phyloP scores from a whole-genome alignment of 2,329 filamentous ascomycete genomes.

The Biscogniauxia marginata region DNA sequence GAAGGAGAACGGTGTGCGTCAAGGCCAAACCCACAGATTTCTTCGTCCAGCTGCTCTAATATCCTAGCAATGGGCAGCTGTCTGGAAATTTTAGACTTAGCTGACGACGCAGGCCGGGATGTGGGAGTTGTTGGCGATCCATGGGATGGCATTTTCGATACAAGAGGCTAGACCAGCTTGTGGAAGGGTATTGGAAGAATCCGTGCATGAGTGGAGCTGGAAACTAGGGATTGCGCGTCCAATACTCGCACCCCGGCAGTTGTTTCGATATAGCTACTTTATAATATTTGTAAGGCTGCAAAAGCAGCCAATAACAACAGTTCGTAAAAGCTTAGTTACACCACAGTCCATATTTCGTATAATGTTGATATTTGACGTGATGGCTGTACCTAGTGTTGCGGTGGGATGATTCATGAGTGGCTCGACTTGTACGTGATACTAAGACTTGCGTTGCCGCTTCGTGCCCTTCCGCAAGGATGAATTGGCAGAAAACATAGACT shows the following conservation, averaged over 20 bases:
- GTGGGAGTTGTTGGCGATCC: background rate
- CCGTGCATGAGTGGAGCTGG: background rate
- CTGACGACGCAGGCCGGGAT: background rate
- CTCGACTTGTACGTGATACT: too few species aligned
- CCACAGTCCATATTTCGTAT: background rate
- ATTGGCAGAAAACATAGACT: background rate
- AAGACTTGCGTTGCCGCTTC: background rate
- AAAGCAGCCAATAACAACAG: background rate
- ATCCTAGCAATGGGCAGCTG: background rate
- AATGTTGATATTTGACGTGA: background rate
- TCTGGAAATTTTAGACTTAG: background rate
- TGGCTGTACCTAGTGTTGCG: background rate
- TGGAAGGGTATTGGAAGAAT: background rate
- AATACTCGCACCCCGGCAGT: background rate
- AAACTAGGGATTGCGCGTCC: background rate
- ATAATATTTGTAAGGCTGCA: background rate
- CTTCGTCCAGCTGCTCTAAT: background rate
- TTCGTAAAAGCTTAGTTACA: background rate
- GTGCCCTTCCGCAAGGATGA: background rate
- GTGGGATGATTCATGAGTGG: background rate
- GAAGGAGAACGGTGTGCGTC: background rate
- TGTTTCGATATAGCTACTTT: background rate
- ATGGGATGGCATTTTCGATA: background rate
- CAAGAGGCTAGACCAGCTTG: background rate
- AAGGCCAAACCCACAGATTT: background rate